Evolutionary conservation across 345 rosid genomes (phyloP).

Genomic region (Balakata baccata): DNA sequence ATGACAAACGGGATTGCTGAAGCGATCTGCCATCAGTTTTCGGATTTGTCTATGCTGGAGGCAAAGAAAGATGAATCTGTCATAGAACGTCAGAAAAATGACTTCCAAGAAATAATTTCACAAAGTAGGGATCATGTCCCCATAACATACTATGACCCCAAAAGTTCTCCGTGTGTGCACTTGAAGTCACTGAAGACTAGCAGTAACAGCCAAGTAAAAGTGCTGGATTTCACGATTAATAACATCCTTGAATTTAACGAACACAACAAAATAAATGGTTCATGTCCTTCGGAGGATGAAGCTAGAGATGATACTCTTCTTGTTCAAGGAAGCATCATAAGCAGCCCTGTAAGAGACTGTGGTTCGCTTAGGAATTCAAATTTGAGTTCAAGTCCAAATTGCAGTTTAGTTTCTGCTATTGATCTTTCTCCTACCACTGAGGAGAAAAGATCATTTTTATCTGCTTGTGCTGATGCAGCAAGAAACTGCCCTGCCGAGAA

Average conservation of each 20-base stretch:
- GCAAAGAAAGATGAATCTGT: conserved; percentile 13
- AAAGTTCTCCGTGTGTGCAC: conserved; percentile 9
- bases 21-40: conserved; percentile 2
- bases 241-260: conserved; percentile 19
- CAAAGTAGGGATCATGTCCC: conserved; percentile 14
- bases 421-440: conserved; percentile 20
- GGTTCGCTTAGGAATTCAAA: conserved; percentile 20
- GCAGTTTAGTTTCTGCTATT: conserved; percentile 20
- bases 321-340: conserved; percentile 26
- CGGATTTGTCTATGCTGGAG: conserved; percentile 17
- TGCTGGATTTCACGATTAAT: conserved; percentile 13
- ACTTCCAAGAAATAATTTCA: conserved; percentile 14
- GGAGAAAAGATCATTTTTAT: conserved; percentile 22
- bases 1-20: conserved; percentile 3
- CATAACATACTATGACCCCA: not conserved
- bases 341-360: conserved; percentile 24
- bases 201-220: conserved; percentile 21
- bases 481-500: conserved; percentile 19
- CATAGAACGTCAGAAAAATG: not conserved
- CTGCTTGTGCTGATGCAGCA: conserved; percentile 27
- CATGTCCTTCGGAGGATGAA: conserved; percentile 27
- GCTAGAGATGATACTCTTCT: conserved; percentile 28
- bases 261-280: conserved; percentile 14
- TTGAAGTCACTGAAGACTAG: conserved; percentile 17
- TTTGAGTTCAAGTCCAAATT: conserved; percentile 20